Evolutionary conservation across 192 early-diverging fungal genomes (phyloP).

Genomic region (Geosiphon pyriformis): DNA sequence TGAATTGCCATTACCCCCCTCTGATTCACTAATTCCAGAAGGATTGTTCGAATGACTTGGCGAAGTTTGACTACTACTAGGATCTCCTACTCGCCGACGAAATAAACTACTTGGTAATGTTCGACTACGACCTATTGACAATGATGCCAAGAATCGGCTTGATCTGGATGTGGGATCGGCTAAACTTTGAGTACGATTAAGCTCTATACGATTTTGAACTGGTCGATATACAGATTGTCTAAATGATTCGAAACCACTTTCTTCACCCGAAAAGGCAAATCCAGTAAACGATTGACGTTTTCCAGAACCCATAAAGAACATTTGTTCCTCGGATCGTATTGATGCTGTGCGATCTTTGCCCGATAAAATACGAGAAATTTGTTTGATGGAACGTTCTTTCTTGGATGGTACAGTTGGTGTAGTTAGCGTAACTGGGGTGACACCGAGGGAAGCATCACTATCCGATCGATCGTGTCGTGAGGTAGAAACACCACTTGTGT

Average conservation of each 20-base stretch:
- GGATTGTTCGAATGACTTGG: slow-evolving; percentile 1
- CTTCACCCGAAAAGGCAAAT: slow-evolving; percentile 41
- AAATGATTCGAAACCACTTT: slow-evolving; percentile 34
- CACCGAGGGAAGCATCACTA: background rate
- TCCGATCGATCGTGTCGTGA: background rate
- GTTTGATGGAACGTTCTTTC: background rate
- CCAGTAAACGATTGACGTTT: slow-evolving; percentile 42
- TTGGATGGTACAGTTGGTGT: background rate
- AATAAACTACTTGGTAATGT: slow-evolving; percentile 17
- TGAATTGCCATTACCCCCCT: background rate
- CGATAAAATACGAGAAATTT: slow-evolving; percentile 4
- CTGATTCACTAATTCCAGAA: background rate
- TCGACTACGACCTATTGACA: slow-evolving; percentile 1
- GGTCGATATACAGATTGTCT: slow-evolving; percentile 36
- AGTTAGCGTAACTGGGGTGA: background rate
- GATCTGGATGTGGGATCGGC: background rate
- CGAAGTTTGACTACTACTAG: background rate
- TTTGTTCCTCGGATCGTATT: slow-evolving; percentile 22
- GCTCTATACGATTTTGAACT: background rate
- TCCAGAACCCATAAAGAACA: slow-evolving; percentile 39
- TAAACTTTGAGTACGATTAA: background rate
- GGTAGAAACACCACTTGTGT: background rate
- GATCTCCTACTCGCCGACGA: background rate
- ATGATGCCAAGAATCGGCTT: background rate
- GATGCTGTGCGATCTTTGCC: background rate